Percentiles rank a stretch among this genome's conserved stretches.
phyloP scores from a whole-genome alignment of 129 eudicot genomes.

The Scalesia atractyloides region DNA sequence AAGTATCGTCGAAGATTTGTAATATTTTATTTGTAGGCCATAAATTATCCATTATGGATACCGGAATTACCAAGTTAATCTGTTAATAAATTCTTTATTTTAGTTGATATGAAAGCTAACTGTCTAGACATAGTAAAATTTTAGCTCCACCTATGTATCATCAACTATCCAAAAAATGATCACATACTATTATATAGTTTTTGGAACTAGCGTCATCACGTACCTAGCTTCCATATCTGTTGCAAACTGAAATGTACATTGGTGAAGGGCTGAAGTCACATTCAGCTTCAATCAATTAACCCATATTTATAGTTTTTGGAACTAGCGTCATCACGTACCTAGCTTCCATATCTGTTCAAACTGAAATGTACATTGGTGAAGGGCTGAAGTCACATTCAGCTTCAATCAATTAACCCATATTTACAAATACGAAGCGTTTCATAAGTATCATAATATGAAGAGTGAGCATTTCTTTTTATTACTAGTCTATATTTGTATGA shows the following conservation, averaged over 20 bases:
- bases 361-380: constrained; percentile 14
- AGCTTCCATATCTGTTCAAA: constrained; percentile 9
- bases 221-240: constrained; percentile 9
- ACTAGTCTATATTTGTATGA: neutral
- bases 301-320: neutral
- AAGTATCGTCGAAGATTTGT: too few species aligned
- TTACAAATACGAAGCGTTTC: neutral
- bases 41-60: constrained; percentile 10
- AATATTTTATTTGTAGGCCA: constrained; percentile 13
- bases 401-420: neutral
- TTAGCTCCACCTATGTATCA: neutral
- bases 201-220: neutral
- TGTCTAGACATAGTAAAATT: neutral
- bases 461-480: neutral
- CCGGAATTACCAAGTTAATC: neutral
- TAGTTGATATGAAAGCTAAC: neutral
- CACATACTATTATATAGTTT: neutral
- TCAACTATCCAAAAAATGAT: neutral
- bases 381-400: neutral
- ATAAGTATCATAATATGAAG: neutral
- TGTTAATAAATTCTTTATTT: neutral
- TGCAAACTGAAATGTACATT: constrained; percentile 14
- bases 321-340: neutral
- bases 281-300: neutral
- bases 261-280: constrained; percentile 2